These are phyloP conservation scores for Trametes gibbosa DNA, from an alignment of 768 basidiomycete species.

Conservation along the genomic window DNA sequence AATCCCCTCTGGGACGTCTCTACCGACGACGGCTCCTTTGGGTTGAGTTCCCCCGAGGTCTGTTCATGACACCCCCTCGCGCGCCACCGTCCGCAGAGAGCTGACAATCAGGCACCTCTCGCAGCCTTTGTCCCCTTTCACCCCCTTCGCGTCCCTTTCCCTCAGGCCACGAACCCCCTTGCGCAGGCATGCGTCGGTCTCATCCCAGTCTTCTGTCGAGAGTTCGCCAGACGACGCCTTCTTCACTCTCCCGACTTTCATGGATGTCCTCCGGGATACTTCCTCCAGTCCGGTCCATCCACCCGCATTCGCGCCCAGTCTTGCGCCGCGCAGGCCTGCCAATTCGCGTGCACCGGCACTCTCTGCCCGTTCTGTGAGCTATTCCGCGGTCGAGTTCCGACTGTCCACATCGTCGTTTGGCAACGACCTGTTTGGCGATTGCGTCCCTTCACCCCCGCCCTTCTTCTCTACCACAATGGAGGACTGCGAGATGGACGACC, in stretches of 20 bases:
- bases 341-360: slow-evolving; percentile 10
- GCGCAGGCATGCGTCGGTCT: slow-evolving; percentile 19
- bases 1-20: slow-evolving; percentile 20
- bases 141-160: slow-evolving; percentile 50
- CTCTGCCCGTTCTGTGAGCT: slow-evolving; percentile 25
- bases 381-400: slow-evolving; percentile 27
- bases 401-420: slow-evolving; percentile 13
- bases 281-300: slow-evolving; percentile 24
- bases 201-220: slow-evolving; percentile 23
- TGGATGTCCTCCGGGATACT: slow-evolving; percentile 32
- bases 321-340: slow-evolving; percentile 10
- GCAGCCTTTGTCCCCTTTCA: slow-evolving; percentile 40
- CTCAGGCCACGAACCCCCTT: slow-evolving; percentile 53
- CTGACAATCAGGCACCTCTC: slow-evolving; percentile 15
- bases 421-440: slow-evolving; percentile 21
- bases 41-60: slow-evolving; percentile 21
- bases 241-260: slow-evolving; percentile 23
- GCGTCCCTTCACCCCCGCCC: slow-evolving; percentile 17
- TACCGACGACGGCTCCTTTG: slow-evolving; percentile 14
- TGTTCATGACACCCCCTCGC: slow-evolving; percentile 6
- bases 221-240: slow-evolving; percentile 20
- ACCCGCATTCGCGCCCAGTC: slow-evolving; percentile 17
- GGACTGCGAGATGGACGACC: slow-evolving; percentile 20
- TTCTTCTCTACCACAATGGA: slow-evolving; percentile 23
- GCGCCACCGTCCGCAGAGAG: background rate